Evolutionary conservation across 2,329 filamentous ascomycete genomes (phyloP), one percentile per base, ranked within the genome.

Genomic region (Cladophialophora bantiana): DNA sequence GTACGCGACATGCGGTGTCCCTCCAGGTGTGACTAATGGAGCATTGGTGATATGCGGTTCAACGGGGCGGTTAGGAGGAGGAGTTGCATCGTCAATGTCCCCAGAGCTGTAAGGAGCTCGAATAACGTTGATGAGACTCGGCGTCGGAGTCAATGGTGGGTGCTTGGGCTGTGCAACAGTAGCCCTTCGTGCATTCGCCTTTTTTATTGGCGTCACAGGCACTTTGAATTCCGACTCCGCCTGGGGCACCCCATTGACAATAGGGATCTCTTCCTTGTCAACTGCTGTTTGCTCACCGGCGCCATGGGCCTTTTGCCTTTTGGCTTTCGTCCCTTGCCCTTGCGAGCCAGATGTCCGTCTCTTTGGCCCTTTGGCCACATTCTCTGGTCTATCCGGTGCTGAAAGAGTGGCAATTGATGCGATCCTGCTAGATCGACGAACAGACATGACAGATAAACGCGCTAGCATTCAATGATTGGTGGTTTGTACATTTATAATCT

Each of bases 41-140:
- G 81, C 82, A 67, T 81, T 82, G 74, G 81, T 85, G 75, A 72
- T 76, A 70, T 80, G 82, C 58, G 80, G 81, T 68, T 83, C 80
- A 64, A 82, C 80, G 31, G 81, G 79, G 42, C 82, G 79, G 73
- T 81, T 69, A 68, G 81, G 71, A 75, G 73, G 80, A 70, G 71
- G 77, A 77, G 59, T 74, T 20, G 73, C 72, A 64, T 78, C 78
- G 62, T 80, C 77, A 45, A 79, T 76, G 64, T 81, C 79, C 26
- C 77, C 78, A 35, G 77, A 77, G 64, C 75, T 79, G 68, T 78
- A 77, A 57, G 81, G 79, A 35, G 78, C 81, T 26, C 79, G 76
- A 71, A 85, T 82, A 62, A 84, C 74, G 6, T 78, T 79, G 36
- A 84, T 79, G 40, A 80, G 81, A 31, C 81, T 81, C 1, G 84